Evolutionary conservation across 345 rosid species (phyloP).

Genomic region (Theobroma cacao): DNA sequence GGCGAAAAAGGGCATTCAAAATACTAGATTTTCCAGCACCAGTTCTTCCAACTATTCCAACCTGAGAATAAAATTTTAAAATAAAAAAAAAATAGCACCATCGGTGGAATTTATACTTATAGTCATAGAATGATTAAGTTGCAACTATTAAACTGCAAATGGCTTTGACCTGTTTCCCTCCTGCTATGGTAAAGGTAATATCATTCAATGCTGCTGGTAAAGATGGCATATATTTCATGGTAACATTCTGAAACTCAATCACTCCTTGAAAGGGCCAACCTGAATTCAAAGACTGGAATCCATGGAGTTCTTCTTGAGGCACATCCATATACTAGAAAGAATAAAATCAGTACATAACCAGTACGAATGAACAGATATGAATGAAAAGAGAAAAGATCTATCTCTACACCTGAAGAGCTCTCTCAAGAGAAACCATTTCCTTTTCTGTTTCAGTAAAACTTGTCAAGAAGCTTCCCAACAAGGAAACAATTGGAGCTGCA

Average conservation of each 20-base stretch:
- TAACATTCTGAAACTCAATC: slow-evolving; percentile 73
- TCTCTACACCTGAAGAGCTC: slow-evolving; percentile 69
- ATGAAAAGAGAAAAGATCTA: not conserved
- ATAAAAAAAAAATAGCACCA: not conserved
- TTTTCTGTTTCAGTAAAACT: slow-evolving; percentile 96
- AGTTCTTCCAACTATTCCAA: slow-evolving; percentile 90
- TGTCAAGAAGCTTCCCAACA: slow-evolving; percentile 79
- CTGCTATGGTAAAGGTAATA: slow-evolving; percentile 57
- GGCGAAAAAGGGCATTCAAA: slow-evolving; percentile 86
- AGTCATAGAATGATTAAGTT: slow-evolving; percentile 10
- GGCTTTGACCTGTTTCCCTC: slow-evolving; percentile 63
- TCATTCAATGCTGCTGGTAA: slow-evolving; percentile 63
- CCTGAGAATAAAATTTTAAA: slow-evolving; percentile 37
- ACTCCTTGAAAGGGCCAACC: slow-evolving; percentile 74
- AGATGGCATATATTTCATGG: slow-evolving; percentile 72
- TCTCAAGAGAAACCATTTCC: slow-evolving; percentile 93
- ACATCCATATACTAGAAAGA: slow-evolving; percentile 75
- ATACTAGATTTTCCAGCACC: slow-evolving; percentile 94
- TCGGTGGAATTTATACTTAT: not conserved
- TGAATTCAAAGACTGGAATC: slow-evolving; percentile 42
- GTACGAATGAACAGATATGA: slow-evolving; percentile 12
- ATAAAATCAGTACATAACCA: slow-evolving; percentile 12
- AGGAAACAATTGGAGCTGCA: slow-evolving; percentile 83
- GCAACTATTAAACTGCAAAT: not conserved
- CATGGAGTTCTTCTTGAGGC: slow-evolving; percentile 69